A percentile compares a stretch with the other conserved stretches of the same genome.
Evolutionary conservation across 1,284 basidiomycete genomes (phyloP).

Genomic region (Vanrija pseudolonga): DNA sequence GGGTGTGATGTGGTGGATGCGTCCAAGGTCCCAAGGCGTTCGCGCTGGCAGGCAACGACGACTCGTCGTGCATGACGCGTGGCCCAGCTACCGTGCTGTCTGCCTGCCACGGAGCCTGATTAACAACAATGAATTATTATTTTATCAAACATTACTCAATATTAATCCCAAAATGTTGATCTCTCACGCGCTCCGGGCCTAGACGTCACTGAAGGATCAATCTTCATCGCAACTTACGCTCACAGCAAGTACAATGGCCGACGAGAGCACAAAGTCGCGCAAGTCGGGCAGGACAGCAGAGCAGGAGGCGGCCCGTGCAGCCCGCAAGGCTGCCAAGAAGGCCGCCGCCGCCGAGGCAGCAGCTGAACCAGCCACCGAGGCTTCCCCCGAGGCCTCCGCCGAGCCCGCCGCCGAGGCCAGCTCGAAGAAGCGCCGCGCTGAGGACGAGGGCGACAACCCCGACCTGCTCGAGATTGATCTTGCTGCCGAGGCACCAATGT

Average conservation of each 20-base stretch:
- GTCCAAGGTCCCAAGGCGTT: no score
- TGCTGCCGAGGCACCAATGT: constrained; percentile 43
- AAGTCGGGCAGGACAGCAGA: constrained; percentile 39
- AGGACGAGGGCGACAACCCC: constrained; percentile 19
- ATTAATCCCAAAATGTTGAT: constrained; percentile 21
- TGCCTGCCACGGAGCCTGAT: neutral
- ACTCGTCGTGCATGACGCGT: constrained; percentile 9
- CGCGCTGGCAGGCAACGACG: no score
- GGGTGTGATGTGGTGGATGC: neutral
- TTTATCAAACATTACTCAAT: neutral
- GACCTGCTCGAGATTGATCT: constrained; percentile 47
- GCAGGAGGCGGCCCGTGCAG: constrained; percentile 41
- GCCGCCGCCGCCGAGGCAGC: constrained; percentile 13
- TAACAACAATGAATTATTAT: neutral
- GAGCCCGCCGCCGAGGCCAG: constrained; percentile 7
- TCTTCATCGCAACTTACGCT: neutral
- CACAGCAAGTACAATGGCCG: constrained; percentile 9
- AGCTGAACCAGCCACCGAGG: constrained; percentile 1
- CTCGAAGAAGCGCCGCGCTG: constrained; percentile 20
- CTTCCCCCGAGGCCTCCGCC: constrained; percentile 2
- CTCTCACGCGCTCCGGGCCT: constrained; percentile 3
- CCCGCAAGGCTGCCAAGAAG: constrained; percentile 35
- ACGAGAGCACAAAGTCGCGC: constrained; percentile 55
- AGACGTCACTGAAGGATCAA: neutral
- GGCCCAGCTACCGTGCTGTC: no score